Conservation (phyloP, 2,329 filamentous ascomycete species). For the Diaporthe sp. region DNA sequence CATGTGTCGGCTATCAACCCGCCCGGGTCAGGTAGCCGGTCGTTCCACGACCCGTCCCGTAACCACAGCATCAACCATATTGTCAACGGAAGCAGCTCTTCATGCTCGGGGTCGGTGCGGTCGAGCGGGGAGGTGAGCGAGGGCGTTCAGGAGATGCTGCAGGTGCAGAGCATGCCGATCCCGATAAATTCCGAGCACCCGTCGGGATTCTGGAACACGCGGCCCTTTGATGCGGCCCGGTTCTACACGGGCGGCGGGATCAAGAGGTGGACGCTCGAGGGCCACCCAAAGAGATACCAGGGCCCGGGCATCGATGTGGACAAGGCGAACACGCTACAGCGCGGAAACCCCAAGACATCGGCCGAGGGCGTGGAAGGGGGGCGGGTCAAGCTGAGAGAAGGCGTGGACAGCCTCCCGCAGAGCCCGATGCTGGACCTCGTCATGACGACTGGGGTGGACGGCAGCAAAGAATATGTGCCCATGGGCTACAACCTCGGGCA, state of each 20-base stretch:
- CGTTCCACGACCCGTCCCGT: constrained; percentile 28
- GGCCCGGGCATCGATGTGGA: constrained; percentile 38
- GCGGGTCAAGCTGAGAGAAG: constrained; percentile 41
- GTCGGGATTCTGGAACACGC: constrained; percentile 47
- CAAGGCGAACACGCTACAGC: constrained; percentile 39
- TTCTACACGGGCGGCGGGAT: constrained; percentile 45
- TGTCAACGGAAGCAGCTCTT: constrained; percentile 21
- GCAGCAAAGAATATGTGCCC: constrained; percentile 54
- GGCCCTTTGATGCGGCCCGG: constrained; percentile 34
- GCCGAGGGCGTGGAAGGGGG: constrained; percentile 26
- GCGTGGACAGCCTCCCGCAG: constrained; percentile 58
- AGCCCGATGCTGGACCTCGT: constrained; percentile 63
- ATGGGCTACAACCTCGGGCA: constrained; percentile 72
- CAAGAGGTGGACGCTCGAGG: constrained; percentile 51
- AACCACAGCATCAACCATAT: constrained; percentile 30
- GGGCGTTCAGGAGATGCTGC: constrained; percentile 34
- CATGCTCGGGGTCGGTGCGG: constrained; percentile 17
- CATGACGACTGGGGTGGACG: constrained; percentile 50
- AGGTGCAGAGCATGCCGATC: constrained; percentile 51
- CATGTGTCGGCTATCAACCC: constrained; percentile 21
- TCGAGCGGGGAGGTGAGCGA: constrained; percentile 34
- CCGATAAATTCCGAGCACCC: constrained; percentile 49
- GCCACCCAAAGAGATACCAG: constrained; percentile 45
- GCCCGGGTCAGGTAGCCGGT: constrained; percentile 5
- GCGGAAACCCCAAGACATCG: constrained; percentile 23